These are phyloP conservation scores for Pythium coloratum DNA, from an alignment of 352 stramenopile species.

Conservation along the genomic window DNA sequence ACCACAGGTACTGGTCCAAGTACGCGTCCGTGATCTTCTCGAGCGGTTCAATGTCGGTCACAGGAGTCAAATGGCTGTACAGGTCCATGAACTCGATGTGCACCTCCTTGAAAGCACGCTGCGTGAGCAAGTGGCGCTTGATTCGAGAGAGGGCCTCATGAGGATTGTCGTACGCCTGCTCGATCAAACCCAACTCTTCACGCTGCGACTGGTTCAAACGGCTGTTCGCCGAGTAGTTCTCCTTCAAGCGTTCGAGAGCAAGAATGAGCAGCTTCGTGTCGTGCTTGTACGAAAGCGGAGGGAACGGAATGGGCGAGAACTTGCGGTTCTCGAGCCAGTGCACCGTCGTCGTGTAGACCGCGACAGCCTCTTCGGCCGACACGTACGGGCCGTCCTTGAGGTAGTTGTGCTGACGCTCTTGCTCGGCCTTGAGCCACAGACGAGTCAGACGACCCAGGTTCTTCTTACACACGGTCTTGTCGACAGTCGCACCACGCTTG, in stretches of 20 bases:
- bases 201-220: constrained; percentile 97
- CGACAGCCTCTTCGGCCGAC: constrained; percentile 98
- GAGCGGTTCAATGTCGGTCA: constrained; percentile 99
- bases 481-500: constrained; percentile 98
- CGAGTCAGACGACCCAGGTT: constrained; percentile 98
- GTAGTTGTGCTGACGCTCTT: constrained; percentile 99
- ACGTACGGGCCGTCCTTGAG: constrained; percentile 99
- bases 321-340: constrained; percentile 99
- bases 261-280: constrained; percentile 99
- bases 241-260: constrained; percentile 98
- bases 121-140: constrained; percentile 98
- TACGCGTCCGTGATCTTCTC: constrained; percentile 99
- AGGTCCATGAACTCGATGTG: constrained; percentile 99
- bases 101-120: constrained; percentile 99
- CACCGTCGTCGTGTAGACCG: constrained; percentile 99
- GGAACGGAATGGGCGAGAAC: constrained; percentile 99
- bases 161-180: constrained; percentile 99
- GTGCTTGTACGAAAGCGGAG: constrained; percentile 99
- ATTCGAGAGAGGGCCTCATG: constrained; percentile 98
- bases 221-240: constrained; percentile 98
- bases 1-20: constrained; percentile 99
- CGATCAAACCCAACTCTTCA: constrained; percentile 99
- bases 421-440: constrained; percentile 99
- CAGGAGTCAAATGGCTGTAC: constrained; percentile 98
- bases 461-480: constrained; percentile 99